A percentile compares a stretch with the other conserved stretches of the same genome.
Conservation (phyloP, 2,329 filamentous ascomycete genomes). For the Sporothrix brunneoviolacea region DNA sequence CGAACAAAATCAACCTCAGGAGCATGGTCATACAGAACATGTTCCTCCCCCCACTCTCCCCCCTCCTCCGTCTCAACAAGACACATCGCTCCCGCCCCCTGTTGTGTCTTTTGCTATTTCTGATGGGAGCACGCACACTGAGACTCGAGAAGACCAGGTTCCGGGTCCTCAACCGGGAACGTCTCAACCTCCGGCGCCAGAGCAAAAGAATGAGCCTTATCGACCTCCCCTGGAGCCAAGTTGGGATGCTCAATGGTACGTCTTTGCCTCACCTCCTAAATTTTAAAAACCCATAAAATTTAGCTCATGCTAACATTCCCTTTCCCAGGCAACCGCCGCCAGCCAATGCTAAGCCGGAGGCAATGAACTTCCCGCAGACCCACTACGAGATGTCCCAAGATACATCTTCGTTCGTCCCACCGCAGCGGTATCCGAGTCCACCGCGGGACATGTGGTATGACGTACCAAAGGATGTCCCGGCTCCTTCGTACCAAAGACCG, state of each 20-base stretch:
- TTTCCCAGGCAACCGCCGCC: slow-evolving; percentile 54
- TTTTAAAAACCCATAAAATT: not conserved
- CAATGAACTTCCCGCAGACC: slow-evolving; percentile 69
- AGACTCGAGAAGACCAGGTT: slow-evolving; percentile 38
- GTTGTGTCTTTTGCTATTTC: slow-evolving; percentile 29
- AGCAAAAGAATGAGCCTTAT: slow-evolving; percentile 28
- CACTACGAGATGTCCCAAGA: slow-evolving; percentile 81
- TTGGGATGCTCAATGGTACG: slow-evolving; percentile 52
- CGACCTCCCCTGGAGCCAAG: slow-evolving; percentile 26
- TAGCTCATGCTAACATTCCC: slow-evolving; percentile 18
- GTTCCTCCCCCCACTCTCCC: not conserved
- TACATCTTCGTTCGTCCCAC: slow-evolving; percentile 67
- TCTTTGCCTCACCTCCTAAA: not conserved
- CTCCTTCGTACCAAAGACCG: slow-evolving; percentile 47
- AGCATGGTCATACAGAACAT: not conserved
- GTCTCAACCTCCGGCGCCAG: slow-evolving; percentile 30
- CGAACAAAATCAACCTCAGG: slow-evolving; percentile 7
- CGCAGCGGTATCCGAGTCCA: slow-evolving; percentile 70
- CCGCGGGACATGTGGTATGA: slow-evolving; percentile 86
- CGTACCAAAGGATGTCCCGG: slow-evolving; percentile 59
- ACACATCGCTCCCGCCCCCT: slow-evolving; percentile 22
- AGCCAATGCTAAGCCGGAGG: slow-evolving; percentile 70
- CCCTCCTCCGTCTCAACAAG: slow-evolving; percentile 5
- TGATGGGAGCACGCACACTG: slow-evolving; percentile 40
- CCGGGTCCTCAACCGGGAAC: slow-evolving; percentile 26